Conservation (phyloP, 495 filamentous ascomycete species). For the Neurospora sublineolata region DNA sequence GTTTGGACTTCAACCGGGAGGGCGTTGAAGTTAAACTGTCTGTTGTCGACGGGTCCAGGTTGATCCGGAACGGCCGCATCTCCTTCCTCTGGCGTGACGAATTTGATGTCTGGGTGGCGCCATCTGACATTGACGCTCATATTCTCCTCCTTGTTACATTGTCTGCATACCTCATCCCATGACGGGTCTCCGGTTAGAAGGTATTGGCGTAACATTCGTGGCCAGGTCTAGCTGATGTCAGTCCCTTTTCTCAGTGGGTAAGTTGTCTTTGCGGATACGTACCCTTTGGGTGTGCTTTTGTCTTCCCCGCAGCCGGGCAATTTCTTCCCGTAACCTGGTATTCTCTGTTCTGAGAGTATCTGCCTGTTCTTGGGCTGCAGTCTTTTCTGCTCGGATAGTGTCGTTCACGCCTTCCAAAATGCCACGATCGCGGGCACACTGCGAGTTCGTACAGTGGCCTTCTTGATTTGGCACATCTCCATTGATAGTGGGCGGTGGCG, state of each 20-base stretch:
- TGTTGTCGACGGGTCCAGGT: not conserved
- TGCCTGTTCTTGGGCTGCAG: not conserved
- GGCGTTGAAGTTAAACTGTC: conserved; percentile 15
- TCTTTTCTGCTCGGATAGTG: not conserved
- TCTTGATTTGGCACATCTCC: not conserved
- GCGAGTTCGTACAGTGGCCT: not conserved
- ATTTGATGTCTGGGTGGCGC: conserved; percentile 18
- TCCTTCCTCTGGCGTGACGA: not conserved
- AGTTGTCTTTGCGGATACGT: not conserved
- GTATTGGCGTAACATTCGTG: not conserved
- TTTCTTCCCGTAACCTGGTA: not conserved
- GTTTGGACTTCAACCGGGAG: conserved; percentile 20
- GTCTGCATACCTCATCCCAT: conserved; percentile 6
- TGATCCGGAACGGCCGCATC: not conserved
- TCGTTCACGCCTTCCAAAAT: not conserved
- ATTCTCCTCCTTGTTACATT: conserved; percentile 24
- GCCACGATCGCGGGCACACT: not conserved
- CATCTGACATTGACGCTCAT: conserved; percentile 15
- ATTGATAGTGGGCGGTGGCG: not conserved
- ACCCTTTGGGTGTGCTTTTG: not conserved
- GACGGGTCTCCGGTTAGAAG: not conserved
- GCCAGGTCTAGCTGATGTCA: conserved; percentile 8
- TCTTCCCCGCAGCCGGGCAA: not conserved
- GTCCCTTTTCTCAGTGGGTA: not conserved
- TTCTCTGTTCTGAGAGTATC: not conserved